A percentile compares a stretch with the other conserved stretches of the same genome.
These are phyloP conservation scores for Gonapodya sp. DNA, from an alignment of 192 early-diverging fungal genomes.

Conservation along the genomic window DNA sequence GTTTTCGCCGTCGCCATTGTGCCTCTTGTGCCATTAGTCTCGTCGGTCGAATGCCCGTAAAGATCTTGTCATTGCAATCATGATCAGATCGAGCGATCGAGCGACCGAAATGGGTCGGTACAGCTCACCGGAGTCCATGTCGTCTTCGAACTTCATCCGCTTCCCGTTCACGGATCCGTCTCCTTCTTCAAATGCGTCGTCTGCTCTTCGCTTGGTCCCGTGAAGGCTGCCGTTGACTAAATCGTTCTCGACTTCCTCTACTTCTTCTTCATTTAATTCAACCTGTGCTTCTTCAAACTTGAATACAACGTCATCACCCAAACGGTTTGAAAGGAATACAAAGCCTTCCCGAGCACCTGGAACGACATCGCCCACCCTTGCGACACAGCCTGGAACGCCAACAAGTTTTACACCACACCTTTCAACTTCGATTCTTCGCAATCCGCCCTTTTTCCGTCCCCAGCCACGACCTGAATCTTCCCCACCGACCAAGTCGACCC, in stretches of 20 bases:
- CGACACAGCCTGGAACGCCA: conserved; percentile 1
- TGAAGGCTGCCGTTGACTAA: not conserved
- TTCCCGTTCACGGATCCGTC: not conserved
- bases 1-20: not conserved
- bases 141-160: not conserved
- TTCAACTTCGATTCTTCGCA: conserved; percentile 58
- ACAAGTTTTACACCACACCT: conserved; percentile 29
- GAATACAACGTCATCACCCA: conserved; percentile 61
- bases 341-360: conserved; percentile 41
- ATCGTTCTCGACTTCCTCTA: not conserved
- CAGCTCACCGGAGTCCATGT: not conserved
- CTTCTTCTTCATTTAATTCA: conserved; percentile 11
- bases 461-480: conserved; percentile 54
- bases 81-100: not conserved
- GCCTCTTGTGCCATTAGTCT: not conserved
- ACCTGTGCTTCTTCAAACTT: conserved; percentile 35
- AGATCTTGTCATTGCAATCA: not conserved
- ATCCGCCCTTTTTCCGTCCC: conserved; percentile 53
- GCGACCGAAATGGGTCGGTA: not conserved
- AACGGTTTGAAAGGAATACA: conserved; percentile 55
- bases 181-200: not conserved
- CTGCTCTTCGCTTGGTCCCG: conserved; percentile 5
- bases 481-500: conserved; percentile 51
- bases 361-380: conserved; percentile 10
- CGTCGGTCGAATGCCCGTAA: not conserved